Base-by-base conservation (phyloP, 345 rosid species). In the Mallotus nudiflorus region DNA sequence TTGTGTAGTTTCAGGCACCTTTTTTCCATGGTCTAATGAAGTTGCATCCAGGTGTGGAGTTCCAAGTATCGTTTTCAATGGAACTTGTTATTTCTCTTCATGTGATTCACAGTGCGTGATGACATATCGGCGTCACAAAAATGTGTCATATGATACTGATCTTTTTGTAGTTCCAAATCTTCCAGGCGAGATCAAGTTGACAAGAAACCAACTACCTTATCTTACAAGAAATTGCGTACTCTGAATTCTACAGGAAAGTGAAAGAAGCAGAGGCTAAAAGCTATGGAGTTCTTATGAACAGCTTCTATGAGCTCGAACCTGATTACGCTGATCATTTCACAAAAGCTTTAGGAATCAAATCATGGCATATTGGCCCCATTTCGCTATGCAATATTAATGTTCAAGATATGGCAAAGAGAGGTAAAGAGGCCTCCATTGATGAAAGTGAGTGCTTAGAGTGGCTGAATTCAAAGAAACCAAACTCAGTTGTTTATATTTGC, bases 281-380 rank as follows among this genome's bases (percentile, higher is more conserved):
- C 45, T 58, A 18, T 35, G 63, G 63, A 6, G 14, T 35, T 33
- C 14, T 58, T n/a, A 19, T 83, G 54, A 80, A 87, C 67, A 82
- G 87, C 22, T 83, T 81, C 74, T 85, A 81, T 39, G 85, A 87
- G 61, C 80, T 83, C 4, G 85, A 87, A 46, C 68, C 71, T 0
- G 70, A 42, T 51, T 83, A 83, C 53, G 86, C 76, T 4, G 82
- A 87, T 71, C 52, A 70, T 72, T 75, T 51, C 74, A 64, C 79
- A 70, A 71, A 78, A 1, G 73, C 42, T n/a, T 18, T 77, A 45
- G 85, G 87, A 12, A 73, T 70, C 31, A 83, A 59, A 50, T 76
- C 85, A 39, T 87, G 89, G 89, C 81, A 76, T 40, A 24, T 75
- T 0, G 88, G 85, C n/a, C 87, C 83, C 0, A 62, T 83, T 11